Evolutionary conservation across 176 grass and related monocot species (phyloP), one percentile per base, ranked within the genome.

Genomic region (Juncus effusus): DNA sequence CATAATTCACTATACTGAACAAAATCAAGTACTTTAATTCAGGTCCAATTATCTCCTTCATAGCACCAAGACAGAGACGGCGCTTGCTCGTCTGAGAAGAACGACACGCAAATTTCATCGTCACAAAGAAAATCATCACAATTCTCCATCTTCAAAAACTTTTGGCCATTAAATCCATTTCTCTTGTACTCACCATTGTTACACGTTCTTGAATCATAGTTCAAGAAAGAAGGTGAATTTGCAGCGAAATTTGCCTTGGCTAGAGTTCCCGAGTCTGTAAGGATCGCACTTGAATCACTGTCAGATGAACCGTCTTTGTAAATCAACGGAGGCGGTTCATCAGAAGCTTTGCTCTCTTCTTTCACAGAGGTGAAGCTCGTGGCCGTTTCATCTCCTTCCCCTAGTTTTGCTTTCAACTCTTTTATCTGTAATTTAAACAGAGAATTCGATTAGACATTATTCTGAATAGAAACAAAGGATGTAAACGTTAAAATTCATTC

Each of bases 301-400:
- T 92, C 88, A 12, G 84, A 87, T 1, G 78, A 92, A 19, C 81
- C 62, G 39, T 69, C 75, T 68, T 60, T 69, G 56, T 68, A 77
- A 36, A 81, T 56, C 2, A 62, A 69, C 1, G 44, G 14, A 56
- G 78, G 75, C 16, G 71, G 77, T 10, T 70, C 66, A 42, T 84
- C 80, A 7, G 70, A 84, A 2, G 74, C 78, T 11, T 63, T 67
- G 39, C 65, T 73, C 47, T 92, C 81, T 62, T 78, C 88, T 82
- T 92, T 92, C 39, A 92, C 84, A 7, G 88, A 92, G 62, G 84
- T 69, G 77, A 87, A 84, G 78, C 80, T 87, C 38, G 76, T 57
- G 6, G 76, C 64, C 0, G 41, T 63, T 7, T 81, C 80, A 76
- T 79, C 84, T 51, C 79, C 74, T 51, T 82, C 74, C 14, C 70